Percentiles rank a stretch among this genome's conserved stretches.
phyloP scores from a whole-genome alignment of 805 yeast genomes.

The Candida sithepensis region DNA sequence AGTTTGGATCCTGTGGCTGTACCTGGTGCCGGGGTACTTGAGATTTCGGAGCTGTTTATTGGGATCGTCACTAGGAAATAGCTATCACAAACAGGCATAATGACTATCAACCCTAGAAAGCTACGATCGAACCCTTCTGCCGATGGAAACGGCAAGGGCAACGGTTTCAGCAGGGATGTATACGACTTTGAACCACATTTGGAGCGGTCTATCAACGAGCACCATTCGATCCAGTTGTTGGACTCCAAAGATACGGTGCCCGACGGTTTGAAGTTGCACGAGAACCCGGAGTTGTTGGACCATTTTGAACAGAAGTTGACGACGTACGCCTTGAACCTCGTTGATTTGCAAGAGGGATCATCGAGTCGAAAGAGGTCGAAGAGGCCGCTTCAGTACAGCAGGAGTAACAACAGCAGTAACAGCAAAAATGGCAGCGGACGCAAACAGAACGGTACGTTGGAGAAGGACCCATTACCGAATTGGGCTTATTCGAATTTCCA shows the following conservation, averaged over 20 bases:
- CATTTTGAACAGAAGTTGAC: conserved; percentile 8
- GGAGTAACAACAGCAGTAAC: neutral
- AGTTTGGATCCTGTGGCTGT: too few species aligned
- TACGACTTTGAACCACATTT: conserved; percentile 36
- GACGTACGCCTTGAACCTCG: conserved; percentile 15
- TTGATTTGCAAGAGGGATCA: conserved; percentile 11
- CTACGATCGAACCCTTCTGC: conserved; percentile 10
- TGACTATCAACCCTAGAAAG: conserved; percentile 3
- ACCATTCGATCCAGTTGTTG: conserved; percentile 18
- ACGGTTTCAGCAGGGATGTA: conserved; percentile 17
- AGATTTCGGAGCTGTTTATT: too few species aligned
- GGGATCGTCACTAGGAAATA: too few species aligned
- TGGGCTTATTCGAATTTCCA: conserved; percentile 44
- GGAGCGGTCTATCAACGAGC: conserved; percentile 22
- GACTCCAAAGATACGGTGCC: conserved; percentile 5
- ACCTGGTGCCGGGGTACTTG: too few species aligned
- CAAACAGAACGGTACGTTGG: too few species aligned
- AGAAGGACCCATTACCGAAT: conserved; percentile 47
- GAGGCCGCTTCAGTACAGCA: neutral
- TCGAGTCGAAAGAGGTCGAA: neutral
- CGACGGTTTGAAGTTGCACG: conserved; percentile 8
- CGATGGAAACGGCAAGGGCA: neutral
- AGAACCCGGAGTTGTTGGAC: conserved; percentile 16
- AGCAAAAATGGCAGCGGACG: neutral
- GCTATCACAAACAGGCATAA: too few species aligned